Evolutionary conservation across 768 basidiomycete species (phyloP), one percentile per base, ranked within the genome.

Genomic region (Saitozyma sp.): DNA sequence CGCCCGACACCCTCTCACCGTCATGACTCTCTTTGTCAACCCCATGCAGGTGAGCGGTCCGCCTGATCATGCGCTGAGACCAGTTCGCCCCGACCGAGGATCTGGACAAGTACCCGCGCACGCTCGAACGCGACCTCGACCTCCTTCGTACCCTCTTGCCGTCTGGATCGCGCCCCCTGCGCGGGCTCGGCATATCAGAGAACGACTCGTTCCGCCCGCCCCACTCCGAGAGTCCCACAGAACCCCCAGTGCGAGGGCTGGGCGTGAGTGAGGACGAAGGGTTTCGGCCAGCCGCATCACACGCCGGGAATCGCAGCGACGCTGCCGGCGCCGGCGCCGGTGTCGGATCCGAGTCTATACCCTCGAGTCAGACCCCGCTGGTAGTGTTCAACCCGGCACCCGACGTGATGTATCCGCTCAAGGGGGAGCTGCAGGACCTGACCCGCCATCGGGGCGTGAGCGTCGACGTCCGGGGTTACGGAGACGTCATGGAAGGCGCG

Each of bases 1-100:
- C 4, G 77, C 80, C 2, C 84, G 87, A 59, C 93, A 94, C 73
- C 90, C 92, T 60, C 79, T 88, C 46, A 98, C 96, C 0, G 86
- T 97, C 69, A 82, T 97, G 62, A 96, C 94, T 37, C 91, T 99
- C 69, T 99, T 97, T 78, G 94, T 99, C 62, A 98, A 99, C 77
- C 96, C 96, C 0, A 89, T 94, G 3, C 94, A 98, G 78, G 74
- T 73, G 50, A 61, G 69, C 43, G 8, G 9, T 52, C 14, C n/a
- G 42, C 3, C 52, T 8, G 38, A 41, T 14, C 13, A n/a, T n/a
- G 49, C 9, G 39, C 29, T 58, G n/a, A 29, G 7, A 13, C 38
- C 73, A 80, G 75, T 99, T 99, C 70, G 91, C 95, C 1, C 94
- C 92, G 0, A 87, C 92, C 67, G 96, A 99, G 80, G 96, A 98